Base-by-base conservation (phyloP, 805 yeast genomes). In the Spencermartinsiella europaea region DNA sequence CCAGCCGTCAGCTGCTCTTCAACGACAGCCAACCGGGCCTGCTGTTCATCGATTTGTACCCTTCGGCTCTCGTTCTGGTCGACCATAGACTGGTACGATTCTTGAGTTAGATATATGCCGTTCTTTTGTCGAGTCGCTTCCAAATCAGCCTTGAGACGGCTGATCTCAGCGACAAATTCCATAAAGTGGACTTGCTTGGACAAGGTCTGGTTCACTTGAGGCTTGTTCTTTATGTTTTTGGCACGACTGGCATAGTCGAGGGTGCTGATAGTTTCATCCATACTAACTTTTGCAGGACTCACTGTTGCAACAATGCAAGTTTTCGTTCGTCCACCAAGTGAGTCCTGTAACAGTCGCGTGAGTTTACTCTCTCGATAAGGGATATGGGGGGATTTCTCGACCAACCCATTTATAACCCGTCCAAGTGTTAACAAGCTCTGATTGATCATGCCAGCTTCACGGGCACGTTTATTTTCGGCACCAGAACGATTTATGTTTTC, bases 361-460 rank as follows among this genome's bases (percentile, higher is more conserved):
- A 86, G 72, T 64, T 86, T 86, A 0, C 93, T 85, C 55, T 86
- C 95, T 52, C 95, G 62, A 61, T 88, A 89, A 0, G 98, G 97
- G 25, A 91, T 79, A 62, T 87, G 95, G 2, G 75, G 66, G 16
- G 74, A 71, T 34, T 73, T 73, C 53, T 80, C 86, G 2, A 80
- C 85, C 16, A 83, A 64, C 1, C 80, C 73, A 61, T 84, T 89
- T 17, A 91, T 90, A 1, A 91, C 97, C 51, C 95, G 72, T 1
- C 98, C 98, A 37, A 91, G 71, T 0, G 96, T 83, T 33, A 91
- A 68, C 44, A 91, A 70, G 63, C 95, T 83, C 64, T 88, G 95
- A 64, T 91, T 91, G 42, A 90, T 90, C 16, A 87, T 79, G 0
- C 96, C 97, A 0, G 97, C 96, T 61, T 91, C 99, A 54, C 88